Evolutionary conservation across 371 early-diverging fungal species (phyloP).

Genomic region (Mucor velutinosus): DNA sequence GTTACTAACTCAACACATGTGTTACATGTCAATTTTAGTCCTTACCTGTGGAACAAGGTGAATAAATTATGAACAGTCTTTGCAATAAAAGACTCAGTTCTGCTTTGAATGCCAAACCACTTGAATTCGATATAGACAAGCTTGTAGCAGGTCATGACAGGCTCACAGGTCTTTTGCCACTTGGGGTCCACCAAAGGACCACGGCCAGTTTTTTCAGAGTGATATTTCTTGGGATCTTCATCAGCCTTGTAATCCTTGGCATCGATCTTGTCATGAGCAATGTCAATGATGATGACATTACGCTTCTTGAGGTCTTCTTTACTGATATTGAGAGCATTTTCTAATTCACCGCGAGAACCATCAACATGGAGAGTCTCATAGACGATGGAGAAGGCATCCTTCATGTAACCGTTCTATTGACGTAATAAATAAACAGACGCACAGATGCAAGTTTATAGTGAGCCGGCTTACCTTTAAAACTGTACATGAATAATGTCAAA

Average conservation of each 20-base stretch:
- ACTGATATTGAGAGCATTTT: conserved; percentile 56
- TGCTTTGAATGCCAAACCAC: conserved; percentile 68
- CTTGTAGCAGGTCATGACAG: conserved; percentile 79
- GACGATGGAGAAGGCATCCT: conserved; percentile 69
- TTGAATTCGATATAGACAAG: conserved; percentile 73
- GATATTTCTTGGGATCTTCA: conserved; percentile 64
- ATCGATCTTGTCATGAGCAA: conserved; percentile 59
- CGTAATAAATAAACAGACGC: neutral
- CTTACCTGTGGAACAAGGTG: conserved; percentile 35
- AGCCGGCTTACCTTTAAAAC: conserved; percentile 13
- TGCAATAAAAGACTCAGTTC: conserved; percentile 58
- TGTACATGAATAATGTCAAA: neutral
- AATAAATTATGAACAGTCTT: conserved; percentile 34
- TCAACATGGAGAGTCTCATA: conserved; percentile 77
- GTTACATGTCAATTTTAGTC: neutral
- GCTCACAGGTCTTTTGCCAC: conserved; percentile 55
- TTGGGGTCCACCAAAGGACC: conserved; percentile 57
- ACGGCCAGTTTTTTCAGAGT: conserved; percentile 68
- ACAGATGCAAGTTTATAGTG: neutral
- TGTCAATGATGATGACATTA: conserved; percentile 60
- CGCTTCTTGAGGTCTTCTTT: conserved; percentile 56
- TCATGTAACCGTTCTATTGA: conserved; percentile 66
- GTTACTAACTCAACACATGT: neutral
- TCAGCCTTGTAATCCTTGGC: conserved; percentile 56
- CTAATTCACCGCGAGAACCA: conserved; percentile 68